phyloP scores from a whole-genome alignment of 768 basidiomycete genomes.

The Termitomyces sp. region DNA sequence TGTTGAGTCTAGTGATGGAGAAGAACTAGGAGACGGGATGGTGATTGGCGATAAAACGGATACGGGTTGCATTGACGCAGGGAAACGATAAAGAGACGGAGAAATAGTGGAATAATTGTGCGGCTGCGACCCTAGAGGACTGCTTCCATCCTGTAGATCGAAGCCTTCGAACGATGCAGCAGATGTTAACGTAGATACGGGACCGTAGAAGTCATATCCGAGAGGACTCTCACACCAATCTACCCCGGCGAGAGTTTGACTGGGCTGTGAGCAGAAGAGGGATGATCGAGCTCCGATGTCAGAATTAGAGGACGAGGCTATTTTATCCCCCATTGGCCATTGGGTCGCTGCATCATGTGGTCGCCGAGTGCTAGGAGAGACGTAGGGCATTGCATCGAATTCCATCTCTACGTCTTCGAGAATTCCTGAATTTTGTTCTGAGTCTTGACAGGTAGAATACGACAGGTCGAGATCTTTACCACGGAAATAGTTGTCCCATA shows the following conservation, averaged over 20 bases:
- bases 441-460: neutral
- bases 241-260: neutral
- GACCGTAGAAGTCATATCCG: constrained; percentile 10
- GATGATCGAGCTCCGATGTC: constrained; percentile 12
- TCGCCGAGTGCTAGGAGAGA: neutral
- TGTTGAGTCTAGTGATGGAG: constrained; percentile 13
- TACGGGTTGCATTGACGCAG: neutral
- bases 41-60: constrained; percentile 4
- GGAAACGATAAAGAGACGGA: constrained; percentile 1
- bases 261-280: constrained; percentile 1
- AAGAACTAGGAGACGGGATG: constrained; percentile 10
- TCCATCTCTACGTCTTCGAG: constrained; percentile 8
- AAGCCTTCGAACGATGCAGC: neutral
- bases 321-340: constrained; percentile 7
- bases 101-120: constrained; percentile 6
- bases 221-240: constrained; percentile 6
- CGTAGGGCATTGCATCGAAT: neutral
- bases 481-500: neutral
- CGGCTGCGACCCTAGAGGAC: constrained; percentile 2
- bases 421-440: constrained; percentile 2
- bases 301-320: constrained; percentile 6
- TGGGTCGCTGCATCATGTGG: neutral
- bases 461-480: neutral
- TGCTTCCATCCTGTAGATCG: neutral
- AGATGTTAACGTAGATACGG: constrained; percentile 8